Evolutionary conservation across 768 basidiomycete species (phyloP).

Genomic region (Kwoniella dejecticola): DNA sequence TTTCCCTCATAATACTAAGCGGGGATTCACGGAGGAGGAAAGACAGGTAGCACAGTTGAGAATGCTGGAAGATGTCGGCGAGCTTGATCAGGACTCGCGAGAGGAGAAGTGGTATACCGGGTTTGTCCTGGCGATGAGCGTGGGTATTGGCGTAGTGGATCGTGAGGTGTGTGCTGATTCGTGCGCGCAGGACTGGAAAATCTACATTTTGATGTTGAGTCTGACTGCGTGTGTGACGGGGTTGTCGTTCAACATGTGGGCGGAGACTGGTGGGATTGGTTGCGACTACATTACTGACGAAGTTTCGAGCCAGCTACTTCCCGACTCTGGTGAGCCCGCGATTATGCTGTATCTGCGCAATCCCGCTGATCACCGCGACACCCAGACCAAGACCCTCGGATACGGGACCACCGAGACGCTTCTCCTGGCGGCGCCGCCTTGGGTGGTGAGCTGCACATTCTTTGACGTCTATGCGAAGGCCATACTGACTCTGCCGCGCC

Average conservation of each 20-base stretch:
- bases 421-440: conserved; percentile 42
- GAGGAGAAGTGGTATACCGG: conserved; percentile 36
- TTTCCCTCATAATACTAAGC: conserved; percentile 22
- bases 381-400: conserved; percentile 37
- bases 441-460: conserved; percentile 39
- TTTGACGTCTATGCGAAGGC: not conserved
- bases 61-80: conserved; percentile 21
- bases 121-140: conserved; percentile 31
- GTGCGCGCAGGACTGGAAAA: conserved; percentile 32
- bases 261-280: no score
- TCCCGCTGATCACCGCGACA: not conserved
- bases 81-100: conserved; percentile 15
- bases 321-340: conserved; percentile 26
- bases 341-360: not conserved
- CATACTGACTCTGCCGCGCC: no score
- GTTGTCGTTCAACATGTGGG: conserved; percentile 38
- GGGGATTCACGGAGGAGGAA: conserved; percentile 18
- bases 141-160: conserved; percentile 2
- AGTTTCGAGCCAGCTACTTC: conserved; percentile 26
- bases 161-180: not conserved
- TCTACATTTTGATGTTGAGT: conserved; percentile 39
- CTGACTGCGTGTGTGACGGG: conserved; percentile 38
- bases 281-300: no score
- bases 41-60: conserved; percentile 11
- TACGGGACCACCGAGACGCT: conserved; percentile 45